Percentiles rank a stretch among this genome's conserved stretches.
Conservation (phyloP, 331 rosid species). For the Quercus lobata region DNA sequence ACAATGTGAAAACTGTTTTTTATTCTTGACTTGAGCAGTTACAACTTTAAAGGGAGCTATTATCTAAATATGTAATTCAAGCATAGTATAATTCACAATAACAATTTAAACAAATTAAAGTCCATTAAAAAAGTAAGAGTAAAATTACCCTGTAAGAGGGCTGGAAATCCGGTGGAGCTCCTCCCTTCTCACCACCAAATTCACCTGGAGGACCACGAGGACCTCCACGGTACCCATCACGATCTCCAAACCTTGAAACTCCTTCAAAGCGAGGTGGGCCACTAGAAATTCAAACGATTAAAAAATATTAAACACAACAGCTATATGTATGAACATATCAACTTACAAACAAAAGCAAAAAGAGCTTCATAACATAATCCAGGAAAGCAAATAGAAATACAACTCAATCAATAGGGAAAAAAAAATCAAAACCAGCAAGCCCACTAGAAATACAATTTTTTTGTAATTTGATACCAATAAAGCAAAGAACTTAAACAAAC, state of each 20-base stretch:
- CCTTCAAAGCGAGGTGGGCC: conserved; percentile 45
- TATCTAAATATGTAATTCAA: not conserved
- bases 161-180: conserved; percentile 48
- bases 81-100: not conserved
- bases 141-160: conserved; percentile 44
- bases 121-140: not conserved
- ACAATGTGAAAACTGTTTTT: not conserved
- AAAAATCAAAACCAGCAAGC: not conserved
- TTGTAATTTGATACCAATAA: not conserved
- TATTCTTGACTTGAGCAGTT: not conserved
- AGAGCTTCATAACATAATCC: not conserved
- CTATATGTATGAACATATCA: no score
- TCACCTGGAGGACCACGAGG: conserved; percentile 44
- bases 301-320: not conserved
- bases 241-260: conserved; percentile 46
- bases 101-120: not conserved
- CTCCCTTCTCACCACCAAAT: conserved; percentile 48
- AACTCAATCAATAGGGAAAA: not conserved
- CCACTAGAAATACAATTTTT: not conserved
- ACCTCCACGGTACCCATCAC: conserved; percentile 56
- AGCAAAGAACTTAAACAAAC: not conserved
- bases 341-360: not conserved
- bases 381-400: not conserved
- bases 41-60: not conserved
- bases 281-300: conserved; percentile 13